phyloP scores from a whole-genome alignment of 768 basidiomycete genomes.

The Lepiota brunneoincarnata region DNA sequence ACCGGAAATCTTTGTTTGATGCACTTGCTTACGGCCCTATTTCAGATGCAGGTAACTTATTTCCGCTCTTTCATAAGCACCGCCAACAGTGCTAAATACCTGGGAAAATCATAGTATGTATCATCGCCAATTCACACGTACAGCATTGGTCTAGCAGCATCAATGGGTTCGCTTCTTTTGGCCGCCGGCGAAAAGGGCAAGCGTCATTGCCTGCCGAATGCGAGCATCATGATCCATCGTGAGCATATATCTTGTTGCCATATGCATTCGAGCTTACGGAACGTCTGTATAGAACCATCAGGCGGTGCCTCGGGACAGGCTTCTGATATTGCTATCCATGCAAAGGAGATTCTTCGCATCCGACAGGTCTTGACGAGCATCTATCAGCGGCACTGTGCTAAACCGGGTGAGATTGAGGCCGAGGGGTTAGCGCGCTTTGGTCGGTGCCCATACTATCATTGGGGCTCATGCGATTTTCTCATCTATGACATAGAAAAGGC shows the following conservation, averaged over 20 bases:
- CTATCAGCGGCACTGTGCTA: constrained; percentile 84
- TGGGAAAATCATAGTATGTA: constrained; percentile 63
- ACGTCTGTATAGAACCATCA: constrained; percentile 71
- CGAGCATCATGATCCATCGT: constrained; percentile 99
- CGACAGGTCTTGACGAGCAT: constrained; percentile 81
- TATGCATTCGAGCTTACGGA: constrained; percentile 9
- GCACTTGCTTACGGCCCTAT: background rate
- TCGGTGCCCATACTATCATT: constrained; percentile 32
- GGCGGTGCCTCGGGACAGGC: constrained; percentile 96
- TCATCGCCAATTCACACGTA: constrained; percentile 95
- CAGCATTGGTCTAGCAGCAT: constrained; percentile 92
- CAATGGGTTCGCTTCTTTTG: constrained; percentile 93
- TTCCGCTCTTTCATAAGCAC: constrained; percentile 15
- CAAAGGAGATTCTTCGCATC: constrained; percentile 91
- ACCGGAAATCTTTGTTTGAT: constrained; percentile 6
- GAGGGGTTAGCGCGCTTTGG: constrained; percentile 77
- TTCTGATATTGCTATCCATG: constrained; percentile 96
- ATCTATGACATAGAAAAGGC: constrained; percentile 63
- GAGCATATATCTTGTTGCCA: constrained; percentile 23
- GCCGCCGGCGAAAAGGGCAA: constrained; percentile 91
- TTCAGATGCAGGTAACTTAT: constrained; percentile 65
- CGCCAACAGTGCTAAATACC: constrained; percentile 3
- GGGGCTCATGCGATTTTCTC: constrained; percentile 11
- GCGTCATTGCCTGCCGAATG: constrained; percentile 88
- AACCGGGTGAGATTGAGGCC: constrained; percentile 58